Conservation (phyloP, 2,329 filamentous ascomycete species). For the Pseudocercospora macadamiae region DNA sequence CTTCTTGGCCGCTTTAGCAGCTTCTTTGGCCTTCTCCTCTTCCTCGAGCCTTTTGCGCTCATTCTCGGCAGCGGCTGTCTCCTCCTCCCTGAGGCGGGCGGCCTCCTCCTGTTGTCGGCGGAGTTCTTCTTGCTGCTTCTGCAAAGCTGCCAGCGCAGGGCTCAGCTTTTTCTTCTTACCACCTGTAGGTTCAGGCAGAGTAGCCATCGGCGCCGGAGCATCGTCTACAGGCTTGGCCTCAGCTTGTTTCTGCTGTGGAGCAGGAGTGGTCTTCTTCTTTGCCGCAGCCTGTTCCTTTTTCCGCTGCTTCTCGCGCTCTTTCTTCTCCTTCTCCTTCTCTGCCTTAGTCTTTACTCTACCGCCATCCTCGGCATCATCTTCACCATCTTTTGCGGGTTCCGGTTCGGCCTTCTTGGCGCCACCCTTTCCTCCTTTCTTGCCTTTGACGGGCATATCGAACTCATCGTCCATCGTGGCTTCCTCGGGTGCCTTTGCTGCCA, state of each 20-base stretch:
- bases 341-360: conserved; percentile 89
- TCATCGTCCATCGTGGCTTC: conserved; percentile 71
- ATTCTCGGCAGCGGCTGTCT: conserved; percentile 68
- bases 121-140: conserved; percentile 83
- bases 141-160: conserved; percentile 69
- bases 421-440: conserved; percentile 58
- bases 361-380: conserved; percentile 57
- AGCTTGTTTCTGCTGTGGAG: conserved; percentile 38
- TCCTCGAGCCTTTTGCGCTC: conserved; percentile 70
- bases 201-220: conserved; percentile 50
- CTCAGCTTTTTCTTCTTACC: conserved; percentile 89
- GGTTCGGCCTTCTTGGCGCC: conserved; percentile 51
- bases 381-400: conserved; percentile 49
- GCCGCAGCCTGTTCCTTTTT: conserved; percentile 95
- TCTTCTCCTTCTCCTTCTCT: conserved; percentile 97
- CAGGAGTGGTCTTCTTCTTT: conserved; percentile 71
- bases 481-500: conserved; percentile 70
- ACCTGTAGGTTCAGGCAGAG: conserved; percentile 44
- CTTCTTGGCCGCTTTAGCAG: conserved; percentile 76
- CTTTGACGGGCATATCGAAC: conserved; percentile 75
- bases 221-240: conserved; percentile 39
- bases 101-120: conserved; percentile 67
- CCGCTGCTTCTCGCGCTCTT: conserved; percentile 95
- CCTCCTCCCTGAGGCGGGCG: conserved; percentile 61
- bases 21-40: conserved; percentile 69